These are phyloP conservation scores for Scleromitrula shiraiana DNA, from an alignment of 2,329 filamentous ascomycete genomes.

Conservation along the genomic window DNA sequence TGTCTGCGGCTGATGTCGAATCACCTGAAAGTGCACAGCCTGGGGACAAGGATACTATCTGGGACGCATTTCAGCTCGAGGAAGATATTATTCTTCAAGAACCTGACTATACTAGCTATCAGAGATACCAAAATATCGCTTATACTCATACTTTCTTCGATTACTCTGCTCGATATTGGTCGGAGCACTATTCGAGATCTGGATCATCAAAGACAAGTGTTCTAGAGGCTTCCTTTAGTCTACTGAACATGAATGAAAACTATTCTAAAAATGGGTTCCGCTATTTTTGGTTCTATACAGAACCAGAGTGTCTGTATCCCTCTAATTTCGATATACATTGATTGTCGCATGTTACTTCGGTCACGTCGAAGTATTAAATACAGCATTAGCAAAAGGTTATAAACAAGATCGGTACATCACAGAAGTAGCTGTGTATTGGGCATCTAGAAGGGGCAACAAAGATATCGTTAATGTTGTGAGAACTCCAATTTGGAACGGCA, in stretches of 20 bases:
- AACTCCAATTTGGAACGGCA: conserved; percentile 20
- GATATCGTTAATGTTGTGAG: conserved; percentile 13
- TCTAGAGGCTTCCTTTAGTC: background rate
- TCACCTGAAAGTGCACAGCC: conserved; percentile 3
- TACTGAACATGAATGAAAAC: background rate
- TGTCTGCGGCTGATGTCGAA: background rate
- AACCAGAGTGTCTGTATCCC: conserved; percentile 20
- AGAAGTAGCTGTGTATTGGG: conserved; percentile 28
- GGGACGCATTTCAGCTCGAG: conserved; percentile 14
- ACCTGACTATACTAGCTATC: conserved; percentile 17
- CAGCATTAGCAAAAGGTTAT: conserved; percentile 1
- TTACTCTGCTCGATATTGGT: conserved; percentile 34
- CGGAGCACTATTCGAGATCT: conserved; percentile 26
- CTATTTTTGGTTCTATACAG: conserved; percentile 25
- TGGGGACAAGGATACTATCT: conserved; percentile 12
- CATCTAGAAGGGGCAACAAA: conserved; percentile 23
- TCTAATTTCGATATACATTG: conserved; percentile 21
- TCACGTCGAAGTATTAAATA: conserved; percentile 19
- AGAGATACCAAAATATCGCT: conserved; percentile 21
- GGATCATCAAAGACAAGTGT: background rate
- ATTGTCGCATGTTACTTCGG: conserved; percentile 31
- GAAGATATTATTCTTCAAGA: conserved; percentile 26
- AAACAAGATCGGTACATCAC: conserved; percentile 14
- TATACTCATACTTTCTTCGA: conserved; percentile 29
- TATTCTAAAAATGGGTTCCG: conserved; percentile 28